Evolutionary conservation across 352 stramenopile genomes (phyloP).

Genomic region (Pythium aquatile): DNA sequence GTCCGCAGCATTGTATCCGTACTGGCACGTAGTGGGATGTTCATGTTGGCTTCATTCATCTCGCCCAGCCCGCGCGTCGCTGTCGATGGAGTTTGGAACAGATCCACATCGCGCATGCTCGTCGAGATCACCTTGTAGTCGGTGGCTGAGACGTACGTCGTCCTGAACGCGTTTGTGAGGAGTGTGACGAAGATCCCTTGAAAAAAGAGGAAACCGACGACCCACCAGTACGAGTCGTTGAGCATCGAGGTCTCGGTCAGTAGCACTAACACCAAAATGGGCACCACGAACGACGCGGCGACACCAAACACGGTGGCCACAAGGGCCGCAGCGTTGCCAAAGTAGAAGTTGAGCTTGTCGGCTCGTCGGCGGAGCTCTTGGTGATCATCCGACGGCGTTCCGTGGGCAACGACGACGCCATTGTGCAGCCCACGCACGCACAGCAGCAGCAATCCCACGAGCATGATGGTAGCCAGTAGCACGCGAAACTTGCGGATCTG

Average conservation of each 20-base stretch:
- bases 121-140: neutral
- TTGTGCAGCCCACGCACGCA: neutral
- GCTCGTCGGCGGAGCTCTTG: neutral
- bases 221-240: constrained; percentile 45
- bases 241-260: constrained; percentile 36
- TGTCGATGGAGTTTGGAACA: neutral
- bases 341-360: constrained; percentile 53
- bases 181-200: constrained; percentile 31
- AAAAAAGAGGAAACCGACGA: constrained; percentile 22
- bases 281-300: constrained; percentile 35
- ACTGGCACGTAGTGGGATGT: neutral
- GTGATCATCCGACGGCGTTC: neutral
- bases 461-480: neutral
- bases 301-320: constrained; percentile 45
- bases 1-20: constrained; percentile 23
- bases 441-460: constrained; percentile 8
- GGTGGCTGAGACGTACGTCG: constrained; percentile 36
- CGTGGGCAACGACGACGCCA: constrained; percentile 6
- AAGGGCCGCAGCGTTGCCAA: constrained; percentile 34
- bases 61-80: neutral
- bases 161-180: constrained; percentile 49
- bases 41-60: neutral
- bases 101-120: constrained; percentile 10
- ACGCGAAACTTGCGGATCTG: constrained; percentile 20
- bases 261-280: constrained; percentile 42